A percentile compares a stretch with the other conserved stretches of the same genome.
These are phyloP conservation scores for Scytalidium sp. DNA, from an alignment of 2,329 filamentous ascomycete species.

Conservation along the genomic window DNA sequence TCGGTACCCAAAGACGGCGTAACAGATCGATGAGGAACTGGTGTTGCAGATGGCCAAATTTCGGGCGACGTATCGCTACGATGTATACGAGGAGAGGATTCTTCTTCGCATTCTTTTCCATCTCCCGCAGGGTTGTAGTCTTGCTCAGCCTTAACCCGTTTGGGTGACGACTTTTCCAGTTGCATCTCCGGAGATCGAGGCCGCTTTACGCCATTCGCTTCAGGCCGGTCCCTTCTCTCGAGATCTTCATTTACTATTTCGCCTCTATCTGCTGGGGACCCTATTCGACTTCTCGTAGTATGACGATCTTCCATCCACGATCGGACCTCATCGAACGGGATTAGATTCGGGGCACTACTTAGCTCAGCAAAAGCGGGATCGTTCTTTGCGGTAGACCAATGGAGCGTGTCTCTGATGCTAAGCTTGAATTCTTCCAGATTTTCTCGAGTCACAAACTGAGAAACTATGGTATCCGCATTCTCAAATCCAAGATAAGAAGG, in stretches of 20 bases:
- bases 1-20: slow-evolving; percentile 18
- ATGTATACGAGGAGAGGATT: background rate
- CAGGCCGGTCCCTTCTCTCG: background rate
- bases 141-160: slow-evolving; percentile 4
- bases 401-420: slow-evolving; percentile 36
- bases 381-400: slow-evolving; percentile 37
- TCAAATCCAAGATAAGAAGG: slow-evolving; percentile 43
- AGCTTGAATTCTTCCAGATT: slow-evolving; percentile 40
- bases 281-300: slow-evolving; percentile 2
- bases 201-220: slow-evolving; percentile 19
- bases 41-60: background rate
- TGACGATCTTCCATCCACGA: slow-evolving; percentile 20
- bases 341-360: slow-evolving; percentile 13
- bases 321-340: slow-evolving; percentile 21
- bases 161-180: background rate
- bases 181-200: slow-evolving; percentile 6
- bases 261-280: background rate
- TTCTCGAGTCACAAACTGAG: slow-evolving; percentile 40
- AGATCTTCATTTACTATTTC: background rate
- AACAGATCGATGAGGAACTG: slow-evolving; percentile 12
- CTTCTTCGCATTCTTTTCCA: background rate
- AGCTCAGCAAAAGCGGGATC: slow-evolving; percentile 41
- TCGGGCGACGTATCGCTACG: background rate
- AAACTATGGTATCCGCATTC: slow-evolving; percentile 40
- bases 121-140: slow-evolving; percentile 4